Conservation (phyloP, 2,329 filamentous ascomycete genomes). For the Fusarium tricinctum region DNA sequence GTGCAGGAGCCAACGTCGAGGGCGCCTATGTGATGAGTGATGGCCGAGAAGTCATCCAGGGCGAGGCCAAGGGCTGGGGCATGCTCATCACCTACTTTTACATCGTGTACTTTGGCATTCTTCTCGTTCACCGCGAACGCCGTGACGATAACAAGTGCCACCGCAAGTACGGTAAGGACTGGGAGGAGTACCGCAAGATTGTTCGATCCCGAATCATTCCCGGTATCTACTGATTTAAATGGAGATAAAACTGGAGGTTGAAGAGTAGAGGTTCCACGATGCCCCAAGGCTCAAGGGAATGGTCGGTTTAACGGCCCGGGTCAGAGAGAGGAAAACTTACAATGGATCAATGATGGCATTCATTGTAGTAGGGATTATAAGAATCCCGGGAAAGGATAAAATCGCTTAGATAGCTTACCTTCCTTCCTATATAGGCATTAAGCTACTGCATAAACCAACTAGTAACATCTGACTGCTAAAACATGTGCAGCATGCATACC, state of each 20-base stretch:
- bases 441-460: slow-evolving; percentile 20
- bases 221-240: slow-evolving; percentile 76
- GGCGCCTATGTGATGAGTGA: slow-evolving; percentile 70
- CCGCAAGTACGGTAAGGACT: slow-evolving; percentile 92
- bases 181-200: slow-evolving; percentile 87
- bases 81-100: slow-evolving; percentile 96
- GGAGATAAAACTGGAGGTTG: slow-evolving; percentile 2
- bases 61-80: slow-evolving; percentile 83
- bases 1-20: slow-evolving; percentile 64
- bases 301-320: slow-evolving; percentile 8
- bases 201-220: slow-evolving; percentile 88
- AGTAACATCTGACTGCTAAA: slow-evolving; percentile 27
- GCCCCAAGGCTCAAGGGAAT: neutral
- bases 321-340: neutral
- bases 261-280: neutral
- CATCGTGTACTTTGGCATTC: slow-evolving; percentile 88
- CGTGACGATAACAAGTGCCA: slow-evolving; percentile 93
- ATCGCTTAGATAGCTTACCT: slow-evolving; percentile 10
- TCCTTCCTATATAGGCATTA: slow-evolving; percentile 34
- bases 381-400: neutral
- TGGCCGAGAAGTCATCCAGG: slow-evolving; percentile 76
- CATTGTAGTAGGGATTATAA: slow-evolving; percentile 10
- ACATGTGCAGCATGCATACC: slow-evolving; percentile 25
- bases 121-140: slow-evolving; percentile 87
- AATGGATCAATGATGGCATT: slow-evolving; percentile 23